Percentiles rank a stretch among this genome's conserved stretches.
Evolutionary conservation across 805 yeast species (phyloP).

Genomic region (Starmerella geochares): DNA sequence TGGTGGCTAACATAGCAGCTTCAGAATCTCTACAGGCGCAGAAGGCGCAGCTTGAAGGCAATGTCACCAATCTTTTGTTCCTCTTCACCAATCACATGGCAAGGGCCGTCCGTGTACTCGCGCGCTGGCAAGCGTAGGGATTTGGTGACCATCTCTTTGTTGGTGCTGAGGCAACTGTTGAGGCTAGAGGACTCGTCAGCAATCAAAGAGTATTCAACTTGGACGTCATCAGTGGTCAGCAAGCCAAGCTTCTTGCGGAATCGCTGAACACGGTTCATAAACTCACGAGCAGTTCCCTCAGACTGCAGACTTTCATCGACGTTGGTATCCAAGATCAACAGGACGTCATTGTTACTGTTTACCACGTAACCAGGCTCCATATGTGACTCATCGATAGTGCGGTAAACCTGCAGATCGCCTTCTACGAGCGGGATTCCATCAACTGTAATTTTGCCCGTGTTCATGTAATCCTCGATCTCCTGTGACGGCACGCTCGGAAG

Average conservation of each 20-base stretch:
- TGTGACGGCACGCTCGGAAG: slow-evolving; percentile 71
- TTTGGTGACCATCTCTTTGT: slow-evolving; percentile 62
- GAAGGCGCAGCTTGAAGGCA: slow-evolving; percentile 62
- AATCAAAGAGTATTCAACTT: slow-evolving; percentile 63
- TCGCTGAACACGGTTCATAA: slow-evolving; percentile 93
- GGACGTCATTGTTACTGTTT: slow-evolving; percentile 80
- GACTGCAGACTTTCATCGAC: slow-evolving; percentile 78
- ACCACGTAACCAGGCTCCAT: slow-evolving; percentile 66
- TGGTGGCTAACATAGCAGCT: no score
- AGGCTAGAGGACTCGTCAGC: slow-evolving; percentile 46
- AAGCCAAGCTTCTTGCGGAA: slow-evolving; percentile 92
- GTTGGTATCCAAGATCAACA: slow-evolving; percentile 79
- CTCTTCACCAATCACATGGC: slow-evolving; percentile 67
- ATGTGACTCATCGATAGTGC: slow-evolving; percentile 64
- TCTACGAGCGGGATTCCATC: slow-evolving; percentile 79
- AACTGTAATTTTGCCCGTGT: slow-evolving; percentile 65
- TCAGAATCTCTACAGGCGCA: slow-evolving; percentile 42
- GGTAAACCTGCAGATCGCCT: slow-evolving; percentile 82
- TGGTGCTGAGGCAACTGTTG: slow-evolving; percentile 49
- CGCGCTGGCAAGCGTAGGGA: slow-evolving; percentile 61
- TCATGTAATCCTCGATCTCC: slow-evolving; percentile 67
- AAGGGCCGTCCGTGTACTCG: slow-evolving; percentile 36
- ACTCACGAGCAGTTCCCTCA: slow-evolving; percentile 94
- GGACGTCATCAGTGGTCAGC: slow-evolving; percentile 88
- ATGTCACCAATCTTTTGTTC: slow-evolving; percentile 75